A percentile compares a stretch with the other conserved stretches of the same genome.
Evolutionary conservation across 1,284 basidiomycete genomes (phyloP).

Genomic region (Kalmanozyma brasiliensis): DNA sequence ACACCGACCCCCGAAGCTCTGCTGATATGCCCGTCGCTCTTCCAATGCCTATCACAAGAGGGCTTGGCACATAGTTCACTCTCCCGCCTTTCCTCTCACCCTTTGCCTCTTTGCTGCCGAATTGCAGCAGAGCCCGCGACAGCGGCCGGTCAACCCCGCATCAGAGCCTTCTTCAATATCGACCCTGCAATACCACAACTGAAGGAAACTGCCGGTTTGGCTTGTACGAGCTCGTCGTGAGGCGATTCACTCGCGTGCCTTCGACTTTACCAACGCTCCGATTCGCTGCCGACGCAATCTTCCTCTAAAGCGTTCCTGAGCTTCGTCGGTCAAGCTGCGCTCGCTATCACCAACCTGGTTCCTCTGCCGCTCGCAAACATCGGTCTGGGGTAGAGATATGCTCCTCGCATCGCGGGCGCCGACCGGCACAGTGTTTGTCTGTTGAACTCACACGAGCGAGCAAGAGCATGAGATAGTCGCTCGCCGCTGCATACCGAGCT

Average conservation of each 20-base stretch:
- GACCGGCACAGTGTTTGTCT: neutral
- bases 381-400: too few relatives aligned
- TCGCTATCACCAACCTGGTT: neutral
- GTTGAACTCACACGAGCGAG: neutral
- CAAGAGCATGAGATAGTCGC: neutral
- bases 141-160: slow-evolving; percentile 11
- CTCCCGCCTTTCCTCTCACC: too few relatives aligned
- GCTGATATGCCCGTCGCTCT: neutral
- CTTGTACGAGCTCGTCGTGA: too few relatives aligned
- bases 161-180: too few relatives aligned
- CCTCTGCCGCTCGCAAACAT: neutral
- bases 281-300: slow-evolving; percentile 18
- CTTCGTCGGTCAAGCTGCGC: neutral
- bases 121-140: too few relatives aligned
- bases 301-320: neutral
- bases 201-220: too few relatives aligned
- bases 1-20: slow-evolving; percentile 6
- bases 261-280: slow-evolving; percentile 14
- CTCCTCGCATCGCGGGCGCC: slow-evolving; percentile 1
- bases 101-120: too few relatives aligned
- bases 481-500: slow-evolving; percentile 11
- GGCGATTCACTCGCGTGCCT: slow-evolving; percentile 1
- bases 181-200: too few relatives aligned
- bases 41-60: neutral
- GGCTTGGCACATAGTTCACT: too few relatives aligned